A percentile compares a stretch with the other conserved stretches of the same genome.
Conservation (phyloP, 495 filamentous ascomycete genomes). For the Xylaria grammica region DNA sequence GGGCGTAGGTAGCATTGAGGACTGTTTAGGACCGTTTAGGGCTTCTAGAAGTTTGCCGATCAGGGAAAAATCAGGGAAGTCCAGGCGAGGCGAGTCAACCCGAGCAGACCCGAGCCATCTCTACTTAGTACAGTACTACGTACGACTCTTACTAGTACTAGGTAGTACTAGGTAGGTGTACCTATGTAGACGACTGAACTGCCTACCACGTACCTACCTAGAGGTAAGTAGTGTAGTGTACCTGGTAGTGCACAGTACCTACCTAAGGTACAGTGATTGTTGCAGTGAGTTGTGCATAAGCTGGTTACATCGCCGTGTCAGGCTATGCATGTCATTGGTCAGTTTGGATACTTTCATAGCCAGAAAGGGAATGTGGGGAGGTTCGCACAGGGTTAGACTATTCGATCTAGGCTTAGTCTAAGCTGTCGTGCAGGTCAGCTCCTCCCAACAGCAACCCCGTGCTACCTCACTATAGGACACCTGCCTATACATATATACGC, state of each 20-base stretch:
- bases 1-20: neutral
- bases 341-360: neutral
- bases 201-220: too few relatives aligned
- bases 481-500: neutral
- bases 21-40: constrained; percentile 1
- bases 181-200: too few relatives aligned
- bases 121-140: too few relatives aligned
- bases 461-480: too few relatives aligned
- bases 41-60: constrained; percentile 18
- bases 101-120: too few relatives aligned
- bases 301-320: constrained; percentile 6
- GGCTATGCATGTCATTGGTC: neutral
- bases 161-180: too few relatives aligned
- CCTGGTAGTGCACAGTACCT: too few relatives aligned
- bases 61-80: constrained; percentile 17
- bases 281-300: constrained; percentile 4
- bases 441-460: neutral
- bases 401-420: neutral
- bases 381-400: neutral
- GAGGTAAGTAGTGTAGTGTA: too few relatives aligned
- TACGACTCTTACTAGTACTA: too few relatives aligned
- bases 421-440: neutral
- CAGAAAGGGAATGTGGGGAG: constrained; percentile 11
- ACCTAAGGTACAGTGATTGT: too few relatives aligned
- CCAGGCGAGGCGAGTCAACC: constrained; percentile 4